Evolutionary conservation across 2,329 filamentous ascomycete species (phyloP).

Genomic region (Pseudocercospora fuligena): DNA sequence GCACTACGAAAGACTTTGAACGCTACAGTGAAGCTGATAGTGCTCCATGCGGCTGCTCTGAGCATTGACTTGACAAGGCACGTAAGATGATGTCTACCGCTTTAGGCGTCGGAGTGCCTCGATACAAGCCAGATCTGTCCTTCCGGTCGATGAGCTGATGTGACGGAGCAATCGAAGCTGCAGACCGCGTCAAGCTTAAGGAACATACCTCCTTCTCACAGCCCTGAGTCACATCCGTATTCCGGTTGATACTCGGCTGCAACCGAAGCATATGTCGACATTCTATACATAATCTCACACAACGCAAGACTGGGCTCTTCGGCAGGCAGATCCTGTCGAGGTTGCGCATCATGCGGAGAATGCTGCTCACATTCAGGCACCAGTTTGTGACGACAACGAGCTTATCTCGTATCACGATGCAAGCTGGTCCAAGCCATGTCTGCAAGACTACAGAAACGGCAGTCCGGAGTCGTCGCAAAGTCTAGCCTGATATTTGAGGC

Average conservation of each 20-base stretch:
- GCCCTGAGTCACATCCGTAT: background rate
- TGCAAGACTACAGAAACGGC: background rate
- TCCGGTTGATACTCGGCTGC: background rate
- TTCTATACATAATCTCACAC: background rate
- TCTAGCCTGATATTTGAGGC: background rate
- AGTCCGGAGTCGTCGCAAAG: background rate
- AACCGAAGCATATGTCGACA: background rate
- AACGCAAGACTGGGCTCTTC: background rate
- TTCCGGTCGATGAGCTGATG: background rate
- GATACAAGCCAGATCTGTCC: background rate
- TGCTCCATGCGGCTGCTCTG: no score
- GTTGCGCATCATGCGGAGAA: background rate
- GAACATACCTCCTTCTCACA: background rate
- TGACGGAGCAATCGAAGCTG: background rate
- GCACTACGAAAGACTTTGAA: no score
- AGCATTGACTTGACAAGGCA: no score
- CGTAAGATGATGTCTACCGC: no score
- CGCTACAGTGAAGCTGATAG: no score
- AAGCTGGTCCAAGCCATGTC: background rate
- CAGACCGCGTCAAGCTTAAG: background rate
- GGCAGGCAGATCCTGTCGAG: background rate
- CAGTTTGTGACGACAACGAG: background rate
- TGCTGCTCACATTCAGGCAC: background rate
- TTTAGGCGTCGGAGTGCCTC: background rate
- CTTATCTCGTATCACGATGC: background rate